Base-by-base conservation (phyloP, 2,329 filamentous ascomycete genomes). In the Elsinoe perseae region DNA sequence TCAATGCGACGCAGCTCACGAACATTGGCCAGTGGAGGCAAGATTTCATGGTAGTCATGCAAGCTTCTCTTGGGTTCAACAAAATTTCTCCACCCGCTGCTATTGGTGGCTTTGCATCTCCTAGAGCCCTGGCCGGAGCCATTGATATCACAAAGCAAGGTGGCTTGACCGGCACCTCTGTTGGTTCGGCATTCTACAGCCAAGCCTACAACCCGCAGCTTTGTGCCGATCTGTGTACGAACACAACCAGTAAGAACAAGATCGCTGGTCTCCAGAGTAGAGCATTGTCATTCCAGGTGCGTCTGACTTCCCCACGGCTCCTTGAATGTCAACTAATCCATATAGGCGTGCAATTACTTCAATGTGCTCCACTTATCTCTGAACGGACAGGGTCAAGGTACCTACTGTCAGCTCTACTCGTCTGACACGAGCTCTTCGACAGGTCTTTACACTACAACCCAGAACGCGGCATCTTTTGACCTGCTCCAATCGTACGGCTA, bases 401-500 rank as follows among this genome's bases (percentile, higher is more conserved):
- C 68, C 23, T 66, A 68, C 50, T 73, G 70, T 57, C 61, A 66
- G 28, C 53, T 73, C 34, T 73, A 70, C 61, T 28, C 50, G 6
- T 21, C 25, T 9, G 56, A 46, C 25, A 52, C 38, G 21, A 44
- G 30, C 30, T 43, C 34, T 42, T 58, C 60, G 34, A 40, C 30
- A 20, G 27, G 25, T 8, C 23, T 53, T 21, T 56, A 16, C 38
- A 57, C 27, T 16, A 50, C 10, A 23, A 57, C 50, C 1, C 16
- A 44, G 36, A 34, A 25, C 8, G 56, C 54, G 7, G 48, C 46
- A 6, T 43, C 42, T 1, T 58, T 57, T 25, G 57, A 60, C 14
- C 20, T 58, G 16, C 34, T 43, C 6, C 42, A 50, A 43, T 60
- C 59, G 1, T 58, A 57, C 18, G 59, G 59, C 9, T 60, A 58